Evolutionary conservation across 2,329 filamentous ascomycete species (phyloP).

Genomic region (Exserohilum rostratum): DNA sequence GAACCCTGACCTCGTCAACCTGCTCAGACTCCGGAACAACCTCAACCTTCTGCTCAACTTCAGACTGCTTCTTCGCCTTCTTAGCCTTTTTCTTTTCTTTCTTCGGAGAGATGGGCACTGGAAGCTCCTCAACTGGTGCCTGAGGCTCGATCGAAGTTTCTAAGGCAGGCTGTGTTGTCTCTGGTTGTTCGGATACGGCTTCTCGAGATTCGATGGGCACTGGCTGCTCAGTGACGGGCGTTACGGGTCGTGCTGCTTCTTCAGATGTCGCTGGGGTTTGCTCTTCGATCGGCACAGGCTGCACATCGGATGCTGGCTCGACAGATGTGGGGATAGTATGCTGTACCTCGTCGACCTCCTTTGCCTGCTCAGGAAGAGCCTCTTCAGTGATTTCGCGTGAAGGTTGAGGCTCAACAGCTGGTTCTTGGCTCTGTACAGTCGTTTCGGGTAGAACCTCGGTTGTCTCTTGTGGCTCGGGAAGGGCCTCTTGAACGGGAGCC

Average conservation of each 20-base stretch:
- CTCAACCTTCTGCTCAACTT: conserved; percentile 13
- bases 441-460: not conserved
- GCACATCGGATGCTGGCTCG: conserved; percentile 3
- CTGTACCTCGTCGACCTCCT: not conserved
- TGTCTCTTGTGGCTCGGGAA: conserved; percentile 9
- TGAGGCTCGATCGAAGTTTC: conserved; percentile 17
- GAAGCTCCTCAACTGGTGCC: conserved; percentile 11
- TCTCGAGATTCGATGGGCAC: conserved; percentile 2
- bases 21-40: conserved; percentile 10
- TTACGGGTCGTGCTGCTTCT: not conserved
- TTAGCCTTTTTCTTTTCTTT: conserved; percentile 35
- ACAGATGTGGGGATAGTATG: not conserved
- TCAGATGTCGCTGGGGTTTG: not conserved
- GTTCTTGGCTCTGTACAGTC: not conserved
- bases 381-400: conserved; percentile 1
- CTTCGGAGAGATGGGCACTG: conserved; percentile 13
- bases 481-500: conserved; percentile 12
- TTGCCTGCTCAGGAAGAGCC: not conserved
- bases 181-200: conserved; percentile 1
- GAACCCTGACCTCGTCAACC: not conserved
- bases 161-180: conserved; percentile 7
- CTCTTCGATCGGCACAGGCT: not conserved
- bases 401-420: not conserved
- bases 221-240: not conserved
- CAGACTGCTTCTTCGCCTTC: conserved; percentile 31